phyloP scores from a whole-genome alignment of 352 stramenopile species.

The Sclerospora graminicola region DNA sequence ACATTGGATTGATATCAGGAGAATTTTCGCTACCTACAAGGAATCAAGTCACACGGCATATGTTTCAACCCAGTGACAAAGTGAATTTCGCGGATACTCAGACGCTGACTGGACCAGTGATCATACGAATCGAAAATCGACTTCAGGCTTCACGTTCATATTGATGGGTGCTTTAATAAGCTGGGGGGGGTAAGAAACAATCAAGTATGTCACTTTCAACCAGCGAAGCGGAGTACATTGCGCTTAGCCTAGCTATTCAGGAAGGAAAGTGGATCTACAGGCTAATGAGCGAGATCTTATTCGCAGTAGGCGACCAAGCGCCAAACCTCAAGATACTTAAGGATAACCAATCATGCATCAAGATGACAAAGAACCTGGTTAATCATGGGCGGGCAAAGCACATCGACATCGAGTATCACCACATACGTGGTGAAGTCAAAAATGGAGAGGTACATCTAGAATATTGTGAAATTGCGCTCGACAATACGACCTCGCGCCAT shows the following conservation, averaged over 20 bases:
- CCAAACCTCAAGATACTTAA: conserved; percentile 3
- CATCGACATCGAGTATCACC: background rate
- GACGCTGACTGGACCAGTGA: conserved; percentile 6
- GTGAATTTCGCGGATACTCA: conserved; percentile 3
- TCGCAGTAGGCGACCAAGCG: background rate
- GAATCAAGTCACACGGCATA: conserved; percentile 7
- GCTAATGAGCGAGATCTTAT: conserved; percentile 1
- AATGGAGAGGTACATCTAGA: background rate
- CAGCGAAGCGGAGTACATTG: conserved; percentile 5
- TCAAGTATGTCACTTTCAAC: conserved; percentile 1
- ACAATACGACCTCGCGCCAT: too few species aligned
- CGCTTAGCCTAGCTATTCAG: conserved; percentile 1
- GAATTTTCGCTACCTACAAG: conserved; percentile 5
- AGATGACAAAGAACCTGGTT: background rate
- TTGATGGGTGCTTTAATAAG: background rate
- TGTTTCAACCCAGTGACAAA: background rate
- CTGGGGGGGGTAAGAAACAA: background rate
- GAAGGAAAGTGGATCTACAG: background rate
- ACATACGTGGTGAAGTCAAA: background rate
- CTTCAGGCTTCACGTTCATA: conserved; percentile 2
- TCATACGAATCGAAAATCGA: conserved; percentile 3
- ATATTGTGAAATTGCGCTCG: background rate
- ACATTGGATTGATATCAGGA: conserved; percentile 3
- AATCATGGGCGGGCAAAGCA: background rate
- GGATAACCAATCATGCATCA: conserved; percentile 3